phyloP scores from a whole-genome alignment of 2,329 filamentous ascomycete species.

The Colletotrichum shisoi region DNA sequence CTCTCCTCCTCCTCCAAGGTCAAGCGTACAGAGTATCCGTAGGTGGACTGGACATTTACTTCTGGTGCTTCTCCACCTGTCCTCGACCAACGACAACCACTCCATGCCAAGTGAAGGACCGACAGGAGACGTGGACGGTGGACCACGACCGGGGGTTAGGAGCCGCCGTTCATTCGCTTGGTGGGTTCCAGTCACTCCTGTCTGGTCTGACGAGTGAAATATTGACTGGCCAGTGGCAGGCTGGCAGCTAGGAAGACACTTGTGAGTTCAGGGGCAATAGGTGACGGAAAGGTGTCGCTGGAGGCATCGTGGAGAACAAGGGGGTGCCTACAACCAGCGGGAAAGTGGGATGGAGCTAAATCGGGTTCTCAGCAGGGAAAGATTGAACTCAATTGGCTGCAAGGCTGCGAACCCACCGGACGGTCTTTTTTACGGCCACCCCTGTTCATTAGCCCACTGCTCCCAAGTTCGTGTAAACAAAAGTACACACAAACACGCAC shows the following conservation, averaged over 20 bases:
- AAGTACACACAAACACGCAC: too few relatives aligned
- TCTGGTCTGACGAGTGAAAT: conserved; percentile 26
- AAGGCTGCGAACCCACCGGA: too few relatives aligned
- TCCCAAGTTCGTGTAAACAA: neutral
- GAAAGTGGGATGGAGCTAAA: conserved; percentile 26
- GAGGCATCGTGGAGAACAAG: conserved; percentile 1
- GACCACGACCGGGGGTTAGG: neutral
- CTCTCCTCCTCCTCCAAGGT: neutral
- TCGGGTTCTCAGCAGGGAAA: conserved; percentile 15
- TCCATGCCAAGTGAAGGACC: conserved; percentile 38
- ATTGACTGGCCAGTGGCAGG: conserved; percentile 23
- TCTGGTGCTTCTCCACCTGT: conserved; percentile 6
- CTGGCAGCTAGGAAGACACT: conserved; percentile 21
- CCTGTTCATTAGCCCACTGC: neutral
- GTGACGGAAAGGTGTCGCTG: conserved; percentile 19
- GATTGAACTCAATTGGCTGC: conserved; percentile 14
- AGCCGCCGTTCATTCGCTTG: conserved; percentile 19
- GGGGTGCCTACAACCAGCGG: conserved; percentile 21
- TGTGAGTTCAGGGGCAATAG: conserved; percentile 21
- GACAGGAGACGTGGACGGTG: conserved; percentile 37
- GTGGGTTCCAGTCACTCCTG: conserved; percentile 16
- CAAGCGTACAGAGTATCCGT: too few relatives aligned
- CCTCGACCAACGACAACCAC: neutral
- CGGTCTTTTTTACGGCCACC: neutral
- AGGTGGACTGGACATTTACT: neutral